Percentiles rank a stretch among this genome's conserved stretches.
Evolutionary conservation across 495 filamentous ascomycete species (phyloP).

Genomic region (Jackrogersella minutella): DNA sequence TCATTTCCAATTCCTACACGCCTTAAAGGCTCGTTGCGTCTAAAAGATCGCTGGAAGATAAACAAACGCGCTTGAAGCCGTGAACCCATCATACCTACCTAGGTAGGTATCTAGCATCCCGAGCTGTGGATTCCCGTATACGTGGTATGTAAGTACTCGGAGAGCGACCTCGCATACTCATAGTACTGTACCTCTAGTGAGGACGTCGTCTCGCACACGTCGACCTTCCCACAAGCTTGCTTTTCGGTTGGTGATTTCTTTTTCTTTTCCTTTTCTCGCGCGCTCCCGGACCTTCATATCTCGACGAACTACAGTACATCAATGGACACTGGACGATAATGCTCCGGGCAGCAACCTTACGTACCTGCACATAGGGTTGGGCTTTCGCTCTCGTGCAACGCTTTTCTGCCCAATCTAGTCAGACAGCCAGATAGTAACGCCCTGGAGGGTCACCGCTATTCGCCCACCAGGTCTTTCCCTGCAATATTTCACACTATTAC

Average conservation of each 20-base stretch:
- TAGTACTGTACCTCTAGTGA: too few species aligned
- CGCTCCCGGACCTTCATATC: constrained; percentile 18
- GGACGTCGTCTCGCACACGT: constrained; percentile 31
- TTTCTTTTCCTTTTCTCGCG: background rate
- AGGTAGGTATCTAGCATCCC: too few species aligned
- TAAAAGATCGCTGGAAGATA: constrained; percentile 8
- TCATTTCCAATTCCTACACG: background rate
- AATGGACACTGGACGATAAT: constrained; percentile 28
- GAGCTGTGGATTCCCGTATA: constrained; percentile 33
- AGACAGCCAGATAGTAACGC: constrained; percentile 17
- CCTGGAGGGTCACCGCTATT: constrained; percentile 43
- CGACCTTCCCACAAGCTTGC: constrained; percentile 18
- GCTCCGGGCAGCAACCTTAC: constrained; percentile 39
- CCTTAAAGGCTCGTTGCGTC: background rate
- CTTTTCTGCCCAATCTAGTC: constrained; percentile 47
- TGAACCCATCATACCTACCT: too few species aligned
- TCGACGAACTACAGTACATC: constrained; percentile 18
- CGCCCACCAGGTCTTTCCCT: constrained; percentile 37
- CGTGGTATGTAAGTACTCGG: constrained; percentile 34
- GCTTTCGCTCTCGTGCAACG: constrained; percentile 38
- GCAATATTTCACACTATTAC: constrained; percentile 30
- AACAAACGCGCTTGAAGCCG: constrained; percentile 6
- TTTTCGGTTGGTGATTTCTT: constrained; percentile 8
- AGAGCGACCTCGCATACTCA: constrained; percentile 24
- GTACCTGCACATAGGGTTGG: constrained; percentile 34